phyloP scores from a whole-genome alignment of 169 alveolate species.

The Amoebophrya sp. region DNA sequence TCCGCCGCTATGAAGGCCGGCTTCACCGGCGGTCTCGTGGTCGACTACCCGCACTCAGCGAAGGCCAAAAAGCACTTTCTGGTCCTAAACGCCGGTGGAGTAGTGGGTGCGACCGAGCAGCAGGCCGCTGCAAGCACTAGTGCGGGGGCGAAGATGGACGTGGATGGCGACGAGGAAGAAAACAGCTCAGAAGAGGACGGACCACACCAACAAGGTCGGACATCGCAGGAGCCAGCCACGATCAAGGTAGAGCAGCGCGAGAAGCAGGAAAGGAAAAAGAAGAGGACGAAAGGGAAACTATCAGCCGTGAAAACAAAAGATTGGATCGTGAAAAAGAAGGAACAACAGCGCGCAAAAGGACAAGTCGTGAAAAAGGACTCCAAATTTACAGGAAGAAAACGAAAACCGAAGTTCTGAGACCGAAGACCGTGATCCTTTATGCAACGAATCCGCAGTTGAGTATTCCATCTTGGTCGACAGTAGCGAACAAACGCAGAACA shows the following conservation, averaged over 20 bases:
- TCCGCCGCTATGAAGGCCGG: slow-evolving; percentile 72
- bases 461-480: no score
- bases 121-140: background rate
- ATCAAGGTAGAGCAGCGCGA: background rate
- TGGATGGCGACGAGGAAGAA: background rate
- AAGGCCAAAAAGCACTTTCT: slow-evolving; percentile 69
- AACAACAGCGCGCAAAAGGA: slow-evolving; percentile 57
- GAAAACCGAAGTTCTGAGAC: background rate
- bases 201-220: background rate
- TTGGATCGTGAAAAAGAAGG: slow-evolving; percentile 73
- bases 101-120: background rate
- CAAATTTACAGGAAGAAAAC: background rate
- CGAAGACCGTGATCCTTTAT: no score
- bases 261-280: background rate
- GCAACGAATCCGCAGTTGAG: no score
- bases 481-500: no score
- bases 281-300: slow-evolving; percentile 9
- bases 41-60: slow-evolving; percentile 82
- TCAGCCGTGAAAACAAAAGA: slow-evolving; percentile 44
- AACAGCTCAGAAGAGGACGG: background rate
- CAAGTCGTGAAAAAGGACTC: slow-evolving; percentile 22
- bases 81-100: background rate
- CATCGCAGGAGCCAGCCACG: background rate
- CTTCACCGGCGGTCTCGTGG: slow-evolving; percentile 80
- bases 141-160: background rate